Evolutionary conservation across 768 basidiomycete genomes (phyloP), one percentile per base, ranked within the genome.

Genomic region (Infundibulicybe gibba): DNA sequence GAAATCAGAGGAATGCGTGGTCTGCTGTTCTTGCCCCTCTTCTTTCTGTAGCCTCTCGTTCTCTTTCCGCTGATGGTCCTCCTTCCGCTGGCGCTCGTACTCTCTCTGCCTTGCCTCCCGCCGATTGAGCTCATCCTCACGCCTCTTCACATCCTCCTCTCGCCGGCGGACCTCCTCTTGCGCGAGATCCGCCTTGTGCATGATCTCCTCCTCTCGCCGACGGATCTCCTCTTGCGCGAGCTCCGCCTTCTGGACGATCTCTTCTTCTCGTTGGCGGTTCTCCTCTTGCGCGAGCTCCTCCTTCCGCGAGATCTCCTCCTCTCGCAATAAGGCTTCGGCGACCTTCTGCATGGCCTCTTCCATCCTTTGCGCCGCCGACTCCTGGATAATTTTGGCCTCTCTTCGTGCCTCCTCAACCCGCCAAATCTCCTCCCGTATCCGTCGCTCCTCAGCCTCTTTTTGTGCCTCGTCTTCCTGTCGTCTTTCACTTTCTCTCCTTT

Each of bases 71-170:
- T 30, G 21, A 10, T 32, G 21, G 9, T 42, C 41, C 17, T 32
- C 46, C 25, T 32, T 41, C 6, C 21, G 40, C 39, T 38, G 37
- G 13, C 46, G 20, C 12, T 40, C 46, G 40, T 47, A 37, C 31
- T 40, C 44, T 34, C 52, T 54, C 38, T 33, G 17, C 9, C 44
- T 49, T 38, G 54, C 51, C 45, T 64, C 63, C 20, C 61, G 57
- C 39, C 62, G 61, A 48, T 49, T 57, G 8, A 66, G 51, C 48
- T 71, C 70, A 34, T 70, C 68, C 46, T 73, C 70, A 2, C 64
- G 60, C 10, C 53, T 51, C 9, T 52, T 51, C n/a, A 69, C 50
- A 40, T 66, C 67, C 35, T 64, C 61, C 40, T 62, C 57, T 43
- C 55, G 44, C 50, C 49, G 52, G 40, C 49, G 53, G 31, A 50